A percentile compares a stretch with the other conserved stretches of the same genome.
These are phyloP conservation scores for Pigoraptor vietnamica DNA, from an alignment of 78 protist genomes.

Conservation along the genomic window DNA sequence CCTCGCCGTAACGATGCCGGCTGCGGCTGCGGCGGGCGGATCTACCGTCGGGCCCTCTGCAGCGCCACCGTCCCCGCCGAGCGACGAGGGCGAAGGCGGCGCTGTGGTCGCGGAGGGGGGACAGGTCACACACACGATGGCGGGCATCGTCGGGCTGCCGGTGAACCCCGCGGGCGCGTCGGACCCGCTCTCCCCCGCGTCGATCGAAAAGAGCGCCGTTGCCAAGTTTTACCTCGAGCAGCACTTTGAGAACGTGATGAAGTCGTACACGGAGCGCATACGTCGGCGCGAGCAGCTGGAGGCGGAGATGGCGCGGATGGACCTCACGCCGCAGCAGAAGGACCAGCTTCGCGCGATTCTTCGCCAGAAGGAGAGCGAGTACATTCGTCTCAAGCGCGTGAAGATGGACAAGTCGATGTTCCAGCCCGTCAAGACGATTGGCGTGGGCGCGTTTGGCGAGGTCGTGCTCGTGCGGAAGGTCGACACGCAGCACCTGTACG, in stretches of 20 bases:
- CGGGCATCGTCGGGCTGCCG: background rate
- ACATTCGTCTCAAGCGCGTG: background rate
- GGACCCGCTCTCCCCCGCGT: background rate
- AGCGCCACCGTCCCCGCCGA: too few relatives aligned
- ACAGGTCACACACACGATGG: too few relatives aligned
- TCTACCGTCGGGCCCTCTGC: background rate
- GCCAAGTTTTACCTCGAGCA: conserved; percentile 5
- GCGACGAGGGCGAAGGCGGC: too few relatives aligned
- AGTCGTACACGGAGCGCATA: background rate
- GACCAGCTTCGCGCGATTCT: background rate
- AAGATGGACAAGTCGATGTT: conserved; percentile 1
- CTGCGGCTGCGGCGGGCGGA: background rate
- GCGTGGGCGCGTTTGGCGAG: conserved; percentile 51
- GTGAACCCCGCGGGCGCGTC: background rate
- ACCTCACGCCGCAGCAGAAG: background rate
- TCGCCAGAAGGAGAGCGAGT: background rate
- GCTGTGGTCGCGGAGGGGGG: too few relatives aligned
- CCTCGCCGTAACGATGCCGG: background rate
- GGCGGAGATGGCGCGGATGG: background rate
- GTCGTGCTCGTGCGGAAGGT: conserved; percentile 32
- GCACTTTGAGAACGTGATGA: background rate
- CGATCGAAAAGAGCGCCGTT: background rate
- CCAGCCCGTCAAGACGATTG: background rate
- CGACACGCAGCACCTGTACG: conserved; percentile 23
- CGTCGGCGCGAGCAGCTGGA: background rate